phyloP scores from a whole-genome alignment of 257 asterid genomes.

The Primulina tabacum region DNA sequence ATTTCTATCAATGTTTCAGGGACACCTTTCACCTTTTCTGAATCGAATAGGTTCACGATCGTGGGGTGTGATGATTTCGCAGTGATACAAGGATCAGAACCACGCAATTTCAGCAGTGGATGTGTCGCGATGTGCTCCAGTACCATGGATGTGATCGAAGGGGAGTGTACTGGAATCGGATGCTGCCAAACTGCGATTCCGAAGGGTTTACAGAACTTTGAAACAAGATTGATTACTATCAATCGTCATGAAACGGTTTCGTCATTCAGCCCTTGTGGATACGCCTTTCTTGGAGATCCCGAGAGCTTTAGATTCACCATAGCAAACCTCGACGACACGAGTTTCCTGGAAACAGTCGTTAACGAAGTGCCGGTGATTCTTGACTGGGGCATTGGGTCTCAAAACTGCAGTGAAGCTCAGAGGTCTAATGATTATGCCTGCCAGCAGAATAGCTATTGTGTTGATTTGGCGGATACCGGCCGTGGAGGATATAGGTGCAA shows the following conservation, averaged over 20 bases:
- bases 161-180: constrained; percentile 48
- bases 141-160: constrained; percentile 29
- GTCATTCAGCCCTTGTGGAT: constrained; percentile 41
- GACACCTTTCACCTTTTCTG: constrained; percentile 30
- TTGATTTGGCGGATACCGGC: constrained; percentile 38
- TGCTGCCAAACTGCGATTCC: constrained; percentile 58
- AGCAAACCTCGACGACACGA: constrained; percentile 29
- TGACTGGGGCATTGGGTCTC: constrained; percentile 61
- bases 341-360: constrained; percentile 27
- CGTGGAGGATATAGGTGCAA: constrained; percentile 53
- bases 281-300: constrained; percentile 53
- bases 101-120: constrained; percentile 32
- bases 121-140: constrained; percentile 33
- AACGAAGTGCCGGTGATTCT: constrained; percentile 46
- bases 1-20: not conserved
- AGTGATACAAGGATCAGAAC: constrained; percentile 17
- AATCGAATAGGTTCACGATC: constrained; percentile 29
- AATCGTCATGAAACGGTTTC: constrained; percentile 4
- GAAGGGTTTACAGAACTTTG: constrained; percentile 36
- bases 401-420: constrained; percentile 37
- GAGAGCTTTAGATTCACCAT: constrained; percentile 32
- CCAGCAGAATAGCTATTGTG: constrained; percentile 34
- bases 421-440: constrained; percentile 32
- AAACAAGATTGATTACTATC: not conserved
- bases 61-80: constrained; percentile 45